Percentiles rank a stretch among this genome's conserved stretches.
These are phyloP conservation scores for Penicillium steckii DNA, from an alignment of 495 filamentous ascomycete species.

Conservation along the genomic window DNA sequence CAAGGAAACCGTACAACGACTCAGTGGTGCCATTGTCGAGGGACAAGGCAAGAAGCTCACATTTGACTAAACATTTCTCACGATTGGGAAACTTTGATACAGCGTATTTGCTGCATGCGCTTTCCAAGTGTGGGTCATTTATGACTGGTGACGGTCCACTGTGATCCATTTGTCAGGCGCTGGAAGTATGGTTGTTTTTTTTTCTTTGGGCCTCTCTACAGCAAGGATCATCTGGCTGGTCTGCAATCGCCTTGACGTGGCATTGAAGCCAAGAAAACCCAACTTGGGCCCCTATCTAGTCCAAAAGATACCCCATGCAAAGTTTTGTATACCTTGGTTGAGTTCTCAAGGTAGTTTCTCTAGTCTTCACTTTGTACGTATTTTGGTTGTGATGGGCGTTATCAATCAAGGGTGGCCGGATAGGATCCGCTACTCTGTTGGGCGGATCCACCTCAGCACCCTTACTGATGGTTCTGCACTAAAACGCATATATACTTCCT, in stretches of 20 bases:
- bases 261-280: background rate
- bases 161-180: slow-evolving; percentile 13
- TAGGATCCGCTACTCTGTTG: slow-evolving; percentile 2
- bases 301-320: slow-evolving; percentile 9
- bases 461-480: slow-evolving; percentile 3
- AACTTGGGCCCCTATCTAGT: background rate
- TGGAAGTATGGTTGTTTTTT: slow-evolving; percentile 4
- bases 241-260: slow-evolving; percentile 18
- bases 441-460: slow-evolving; percentile 7
- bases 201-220: slow-evolving; percentile 7
- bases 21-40: slow-evolving; percentile 76
- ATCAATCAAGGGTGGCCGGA: slow-evolving; percentile 22
- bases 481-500: background rate
- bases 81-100: background rate
- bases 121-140: background rate
- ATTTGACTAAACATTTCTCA: slow-evolving; percentile 60
- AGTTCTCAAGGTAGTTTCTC: background rate
- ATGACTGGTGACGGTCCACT: slow-evolving; percentile 4
- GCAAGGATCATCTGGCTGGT: slow-evolving; percentile 11
- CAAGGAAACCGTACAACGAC: slow-evolving; percentile 49
- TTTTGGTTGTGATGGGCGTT: slow-evolving; percentile 4
- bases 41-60: slow-evolving; percentile 79
- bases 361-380: background rate
- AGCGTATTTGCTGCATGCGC: background rate
- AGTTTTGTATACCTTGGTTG: background rate